phyloP scores from a whole-genome alignment of 106 monocot species.

The Cymbidium sinense region DNA sequence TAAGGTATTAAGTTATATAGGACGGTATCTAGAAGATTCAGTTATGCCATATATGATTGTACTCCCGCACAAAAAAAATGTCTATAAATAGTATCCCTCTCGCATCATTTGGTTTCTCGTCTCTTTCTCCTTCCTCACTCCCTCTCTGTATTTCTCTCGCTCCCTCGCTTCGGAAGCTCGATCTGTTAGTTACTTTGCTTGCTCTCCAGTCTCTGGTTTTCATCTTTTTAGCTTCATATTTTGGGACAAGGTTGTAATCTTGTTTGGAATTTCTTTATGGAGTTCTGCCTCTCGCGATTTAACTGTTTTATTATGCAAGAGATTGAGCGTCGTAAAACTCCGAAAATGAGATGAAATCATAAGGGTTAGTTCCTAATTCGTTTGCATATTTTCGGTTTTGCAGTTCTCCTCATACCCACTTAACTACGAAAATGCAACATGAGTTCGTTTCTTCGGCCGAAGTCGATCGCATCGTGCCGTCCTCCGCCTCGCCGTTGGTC shows the following conservation, averaged over 20 bases:
- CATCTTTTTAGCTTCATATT: background rate
- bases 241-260: background rate
- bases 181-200: too few relatives aligned
- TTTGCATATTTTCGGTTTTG: background rate
- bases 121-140: background rate
- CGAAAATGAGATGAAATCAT: background rate
- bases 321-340: background rate
- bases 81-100: background rate
- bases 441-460: constrained; percentile 16
- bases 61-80: background rate
- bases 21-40: too few relatives aligned
- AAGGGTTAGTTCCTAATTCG: background rate
- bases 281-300: background rate
- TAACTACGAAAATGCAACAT: constrained; percentile 22
- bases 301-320: background rate
- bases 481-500: background rate
- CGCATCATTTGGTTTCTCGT: background rate
- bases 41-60: background rate
- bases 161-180: too few relatives aligned
- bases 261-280: background rate
- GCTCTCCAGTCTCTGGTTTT: background rate
- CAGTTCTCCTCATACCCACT: background rate
- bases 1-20: too few relatives aligned
- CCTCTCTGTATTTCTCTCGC: too few relatives aligned
- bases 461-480: background rate